Evolutionary conservation across 208 protist genomes (phyloP), one percentile per base, ranked within the genome.

Genomic region (Trichomonas tenax): DNA sequence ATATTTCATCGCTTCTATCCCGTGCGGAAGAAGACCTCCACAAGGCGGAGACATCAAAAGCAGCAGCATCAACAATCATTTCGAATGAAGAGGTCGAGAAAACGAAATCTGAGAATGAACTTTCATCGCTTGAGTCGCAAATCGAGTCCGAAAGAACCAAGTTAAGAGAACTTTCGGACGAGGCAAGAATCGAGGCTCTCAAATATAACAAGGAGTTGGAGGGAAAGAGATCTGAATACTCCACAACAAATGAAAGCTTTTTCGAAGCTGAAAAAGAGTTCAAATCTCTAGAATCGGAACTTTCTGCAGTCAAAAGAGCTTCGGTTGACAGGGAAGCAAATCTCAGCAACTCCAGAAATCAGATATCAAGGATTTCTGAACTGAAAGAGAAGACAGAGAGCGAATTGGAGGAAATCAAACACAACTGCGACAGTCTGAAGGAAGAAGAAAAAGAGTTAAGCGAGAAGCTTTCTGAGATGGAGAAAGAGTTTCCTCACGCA

Each of bases 141-240:
- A 17, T 72, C 21, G 58, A 72, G 2, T 6, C 11, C 4, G 58
- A 72, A n/a, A 72, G 26, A 26, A 72, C 3, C 3, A 72, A 72
- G 26, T n/a, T 72, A n/a, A 17, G 26, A 31, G 26, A 72, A 72
- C 21, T 72, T 31, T 3, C 21, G 4, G 58, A 72, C 26, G 58
- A 72, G 26, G 58, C 58, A 10, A 82, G 97, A 97, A 44, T 23
- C 23, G 46, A 96, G 48, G 21, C 88, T 17, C 4, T 97, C 95
- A n/a, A 96, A 34, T 34, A 90, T 36, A 41, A 81, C 49, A 9
- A 40, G 0, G n/a, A 97, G 72, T 45, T 96, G 10, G n/a, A 96
- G 97, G 36, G 95, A 82, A 11, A 0, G 31, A 97, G 97, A 96
- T 96, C 86, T 40, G 10, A 97, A 95, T 48, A 49, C 21, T 11